Conservation (phyloP, 164 flowering plant species). For the Warburgia ugandensis region DNA sequence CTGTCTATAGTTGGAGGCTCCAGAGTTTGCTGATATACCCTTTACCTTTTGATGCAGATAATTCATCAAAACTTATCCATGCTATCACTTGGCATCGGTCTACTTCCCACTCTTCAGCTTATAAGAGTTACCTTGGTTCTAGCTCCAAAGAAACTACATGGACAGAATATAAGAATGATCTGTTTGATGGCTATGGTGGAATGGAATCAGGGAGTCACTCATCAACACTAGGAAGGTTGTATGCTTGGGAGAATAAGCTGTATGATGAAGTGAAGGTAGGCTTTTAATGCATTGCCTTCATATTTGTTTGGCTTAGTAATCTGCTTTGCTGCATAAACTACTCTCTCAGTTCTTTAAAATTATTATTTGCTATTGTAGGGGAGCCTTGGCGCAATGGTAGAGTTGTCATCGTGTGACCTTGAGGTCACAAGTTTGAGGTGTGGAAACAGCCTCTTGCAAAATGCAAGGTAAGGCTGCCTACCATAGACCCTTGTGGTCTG, state of each 20-base stretch:
- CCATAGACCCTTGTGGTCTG: no score
- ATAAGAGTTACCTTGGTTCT: conserved; percentile 71
- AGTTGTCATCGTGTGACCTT: no score
- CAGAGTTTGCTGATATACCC: neutral
- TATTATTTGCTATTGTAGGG: no score
- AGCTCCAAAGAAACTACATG: conserved; percentile 59
- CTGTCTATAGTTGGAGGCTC: neutral
- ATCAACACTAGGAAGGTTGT: conserved; percentile 67
- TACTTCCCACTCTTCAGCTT: conserved; percentile 58
- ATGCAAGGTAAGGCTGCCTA: no score
- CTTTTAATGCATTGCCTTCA: neutral
- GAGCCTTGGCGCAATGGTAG: no score
- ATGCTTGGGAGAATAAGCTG: conserved; percentile 98
- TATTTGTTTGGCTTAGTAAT: neutral
- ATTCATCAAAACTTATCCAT: conserved; percentile 70
- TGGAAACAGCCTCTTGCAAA: no score
- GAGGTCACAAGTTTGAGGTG: no score
- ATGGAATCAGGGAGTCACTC: conserved; percentile 95
- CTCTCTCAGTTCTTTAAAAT: no score
- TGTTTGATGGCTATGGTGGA: conserved; percentile 76
- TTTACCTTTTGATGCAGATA: conserved; percentile 42
- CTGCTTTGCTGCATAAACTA: no score
- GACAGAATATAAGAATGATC: conserved; percentile 66
- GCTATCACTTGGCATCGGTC: conserved; percentile 74
- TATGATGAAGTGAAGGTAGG: conserved; percentile 93